Evolutionary conservation across 768 basidiomycete species (phyloP), one percentile per base, ranked within the genome.

Genomic region (Collybia sordida): DNA sequence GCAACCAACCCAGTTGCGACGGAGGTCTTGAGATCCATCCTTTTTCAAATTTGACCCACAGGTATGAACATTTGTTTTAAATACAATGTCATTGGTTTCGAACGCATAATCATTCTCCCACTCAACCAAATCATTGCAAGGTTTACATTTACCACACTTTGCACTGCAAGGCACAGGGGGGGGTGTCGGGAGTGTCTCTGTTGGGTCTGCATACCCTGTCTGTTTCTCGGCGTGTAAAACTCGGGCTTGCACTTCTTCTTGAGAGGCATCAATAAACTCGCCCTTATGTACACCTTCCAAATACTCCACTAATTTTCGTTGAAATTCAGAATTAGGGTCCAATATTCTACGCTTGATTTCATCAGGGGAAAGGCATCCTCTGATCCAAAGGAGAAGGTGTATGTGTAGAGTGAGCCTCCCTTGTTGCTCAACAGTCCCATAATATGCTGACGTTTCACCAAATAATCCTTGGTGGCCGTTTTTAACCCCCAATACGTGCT

Each of bases 341-440:
- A 56, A 31, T 18, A 59, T 52, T 1, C 17, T 28, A 3, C 24
- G 5, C 12, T 35, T 39, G 0, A 53, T 70, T 41, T 72, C 60
- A 43, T 73, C 63, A 3, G 70, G 73, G 5, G 65, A 53, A 0
- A 64, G 37, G 1, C 50, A 49, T 15, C 60, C 58, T 22, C 31
- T 17, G 1, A 74, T 59, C 71, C 72, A 77, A 0, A 74, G 17
- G 1, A 74, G 28, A 24, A 69, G 18, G 52, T 75, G 72, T 2
- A 72, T 34, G 56, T 77, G 74, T 3, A 76, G 42, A 0, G 68
- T 71, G 0, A 70, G 45, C 3, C 63, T 31, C 0, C 71, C 71
- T 54, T 74, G 71, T 50, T 68, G 62, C 47, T 73, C 72, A 42
- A 70, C 62, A 0, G 57, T 61, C 4, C 64, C 64, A 59, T 65